Base-by-base conservation (phyloP, 2,329 filamentous ascomycete species). In the Coniochaeta hoffmannii region DNA sequence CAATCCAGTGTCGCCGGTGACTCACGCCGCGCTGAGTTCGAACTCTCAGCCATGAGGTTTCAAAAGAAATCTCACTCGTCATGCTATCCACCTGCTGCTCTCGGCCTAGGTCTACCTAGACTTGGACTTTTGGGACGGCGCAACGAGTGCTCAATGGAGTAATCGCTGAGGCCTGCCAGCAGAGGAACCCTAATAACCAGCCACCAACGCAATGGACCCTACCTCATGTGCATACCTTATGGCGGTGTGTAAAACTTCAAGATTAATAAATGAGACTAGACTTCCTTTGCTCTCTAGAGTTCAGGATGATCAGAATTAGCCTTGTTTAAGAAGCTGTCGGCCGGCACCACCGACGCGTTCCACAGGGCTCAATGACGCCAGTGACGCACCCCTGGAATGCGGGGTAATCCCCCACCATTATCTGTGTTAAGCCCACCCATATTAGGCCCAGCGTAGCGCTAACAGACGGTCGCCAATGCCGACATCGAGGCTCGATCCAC, bases 321-420 rank as follows among this genome's bases (percentile, higher is more conserved):
- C n/a, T n/a, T n/a, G n/a, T n/a, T n/a, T n/a, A n/a, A n/a, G n/a
- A n/a, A n/a, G n/a, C n/a, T n/a, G n/a, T n/a, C n/a, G n/a, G n/a
- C n/a, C n/a, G n/a, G n/a, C n/a, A n/a, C n/a, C n/a, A n/a, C n/a
- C n/a, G n/a, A n/a, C n/a, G n/a, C n/a, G n/a, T n/a, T n/a, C n/a
- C n/a, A n/a, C n/a, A n/a, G 36, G 36, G 36, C 53, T 44, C 55
- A 54, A 41, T 44, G 49, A 19, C 41, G 41, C 9, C 41, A 46
- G 41, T 46, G 41, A 46, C 22, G 22, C n/a, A 44, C 19, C 41
- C 41, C 41, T 46, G 24, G 41, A 46, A 46, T 46, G 41, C 41
- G 41, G 41, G 41, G 41, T 46, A 41, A 19, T 19, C 22, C 11
- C 10, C 19, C 8, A 17, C 15, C 4, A 15, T 9, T 35, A 10